phyloP scores from a whole-genome alignment of 257 asterid genomes.

The Nemophila menziesii region DNA sequence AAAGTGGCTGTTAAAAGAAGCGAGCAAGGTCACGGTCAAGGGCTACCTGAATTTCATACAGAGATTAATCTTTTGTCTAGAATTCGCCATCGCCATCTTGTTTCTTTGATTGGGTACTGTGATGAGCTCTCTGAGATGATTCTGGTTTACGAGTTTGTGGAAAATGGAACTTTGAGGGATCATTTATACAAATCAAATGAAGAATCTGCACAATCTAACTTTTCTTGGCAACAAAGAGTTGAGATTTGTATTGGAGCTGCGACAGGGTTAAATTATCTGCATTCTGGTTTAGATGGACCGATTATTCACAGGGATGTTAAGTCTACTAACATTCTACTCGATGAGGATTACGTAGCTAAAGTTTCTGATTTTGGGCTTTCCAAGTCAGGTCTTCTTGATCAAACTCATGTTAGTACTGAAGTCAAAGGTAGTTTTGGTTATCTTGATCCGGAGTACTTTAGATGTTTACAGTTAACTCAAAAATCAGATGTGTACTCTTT shows the following conservation, averaged over 20 bases:
- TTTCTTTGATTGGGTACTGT: constrained; percentile 11
- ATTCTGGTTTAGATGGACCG: constrained; percentile 9
- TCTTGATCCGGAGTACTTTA: constrained; percentile 45
- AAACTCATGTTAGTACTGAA: constrained; percentile 32
- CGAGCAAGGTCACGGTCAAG: constrained; percentile 11
- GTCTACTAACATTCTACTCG: constrained; percentile 17
- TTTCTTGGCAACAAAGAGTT: constrained; percentile 15
- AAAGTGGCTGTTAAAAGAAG: constrained; percentile 17
- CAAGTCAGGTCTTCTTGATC: constrained; percentile 24
- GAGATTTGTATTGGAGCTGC: constrained; percentile 20
- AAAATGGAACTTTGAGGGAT: constrained; percentile 9
- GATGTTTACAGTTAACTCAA: constrained; percentile 24
- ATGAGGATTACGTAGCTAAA: constrained; percentile 18
- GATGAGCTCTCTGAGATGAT: constrained; percentile 18
- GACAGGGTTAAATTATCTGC: constrained; percentile 15
- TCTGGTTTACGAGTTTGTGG: constrained; percentile 15
- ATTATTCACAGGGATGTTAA: constrained; percentile 18
- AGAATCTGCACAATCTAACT: background rate
- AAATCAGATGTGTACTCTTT: constrained; percentile 62
- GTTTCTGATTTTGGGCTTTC: constrained; percentile 62
- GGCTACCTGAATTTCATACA: constrained; percentile 13
- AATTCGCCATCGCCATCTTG: constrained; percentile 13
- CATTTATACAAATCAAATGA: constrained; percentile 3
- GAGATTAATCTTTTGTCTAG: constrained; percentile 10
- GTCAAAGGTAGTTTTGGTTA: constrained; percentile 69